phyloP scores from a whole-genome alignment of 1,139 yeast genomes.

The Diutina neorugosa region DNA sequence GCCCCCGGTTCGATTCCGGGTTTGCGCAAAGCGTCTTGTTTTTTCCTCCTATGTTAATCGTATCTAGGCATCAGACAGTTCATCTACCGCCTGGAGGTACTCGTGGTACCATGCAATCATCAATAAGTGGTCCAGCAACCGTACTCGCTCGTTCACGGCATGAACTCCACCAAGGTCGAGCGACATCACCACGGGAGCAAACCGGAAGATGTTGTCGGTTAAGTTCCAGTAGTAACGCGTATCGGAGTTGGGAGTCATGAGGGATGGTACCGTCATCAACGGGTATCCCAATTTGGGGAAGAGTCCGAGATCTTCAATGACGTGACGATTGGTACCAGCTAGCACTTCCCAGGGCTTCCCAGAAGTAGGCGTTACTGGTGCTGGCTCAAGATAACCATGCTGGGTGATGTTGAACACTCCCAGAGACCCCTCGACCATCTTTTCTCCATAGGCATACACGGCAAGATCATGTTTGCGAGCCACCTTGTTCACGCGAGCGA shows the following conservation, averaged over 20 bases:
- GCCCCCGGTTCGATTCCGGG: slow-evolving; percentile 4
- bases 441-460: slow-evolving; percentile 13
- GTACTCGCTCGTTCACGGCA: slow-evolving; percentile 28
- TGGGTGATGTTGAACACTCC: neutral
- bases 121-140: slow-evolving; percentile 27
- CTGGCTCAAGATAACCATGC: neutral
- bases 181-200: neutral
- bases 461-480: slow-evolving; percentile 17
- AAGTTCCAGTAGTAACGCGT: slow-evolving; percentile 3
- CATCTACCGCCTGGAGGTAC: slow-evolving; percentile 16
- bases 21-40: neutral
- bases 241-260: neutral
- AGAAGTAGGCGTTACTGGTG: neutral
- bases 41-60: neutral
- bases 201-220: slow-evolving; percentile 1
- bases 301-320: neutral
- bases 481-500: slow-evolving; percentile 14
- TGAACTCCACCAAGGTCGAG: slow-evolving; percentile 14
- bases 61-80: neutral
- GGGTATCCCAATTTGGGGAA: neutral
- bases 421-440: slow-evolving; percentile 7
- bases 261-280: neutral
- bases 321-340: neutral
- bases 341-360: neutral
- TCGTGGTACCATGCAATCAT: slow-evolving; percentile 30